Evolutionary conservation across 805 yeast genomes (phyloP).

Genomic region (Ogataea thermomethanolica): DNA sequence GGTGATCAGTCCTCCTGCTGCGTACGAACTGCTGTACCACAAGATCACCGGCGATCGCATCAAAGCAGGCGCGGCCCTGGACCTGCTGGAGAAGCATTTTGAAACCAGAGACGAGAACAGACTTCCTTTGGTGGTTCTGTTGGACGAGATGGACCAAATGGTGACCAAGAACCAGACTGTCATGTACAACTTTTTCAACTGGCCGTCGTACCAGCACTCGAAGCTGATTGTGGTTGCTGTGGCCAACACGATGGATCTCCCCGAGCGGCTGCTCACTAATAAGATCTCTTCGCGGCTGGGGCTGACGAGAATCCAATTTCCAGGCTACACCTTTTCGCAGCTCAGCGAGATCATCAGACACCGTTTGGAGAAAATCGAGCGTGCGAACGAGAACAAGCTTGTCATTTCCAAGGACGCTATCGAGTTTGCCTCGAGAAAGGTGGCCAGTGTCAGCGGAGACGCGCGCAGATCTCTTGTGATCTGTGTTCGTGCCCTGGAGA

Average conservation of each 20-base stretch:
- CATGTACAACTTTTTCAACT: constrained; percentile 93
- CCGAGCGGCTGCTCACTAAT: constrained; percentile 82
- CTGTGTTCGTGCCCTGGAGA: constrained; percentile 83
- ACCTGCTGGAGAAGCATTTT: constrained; percentile 70
- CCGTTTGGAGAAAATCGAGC: constrained; percentile 53
- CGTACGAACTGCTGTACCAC: constrained; percentile 83
- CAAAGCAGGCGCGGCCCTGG: constrained; percentile 61
- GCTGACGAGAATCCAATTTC: constrained; percentile 76
- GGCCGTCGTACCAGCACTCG: constrained; percentile 87
- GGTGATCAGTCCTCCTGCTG: constrained; percentile 69
- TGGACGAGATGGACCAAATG: constrained; percentile 93
- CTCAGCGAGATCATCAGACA: constrained; percentile 69
- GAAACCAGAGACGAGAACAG: constrained; percentile 32
- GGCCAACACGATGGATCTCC: constrained; percentile 96
- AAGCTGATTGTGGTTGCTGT: constrained; percentile 85
- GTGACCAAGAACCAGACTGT: constrained; percentile 79
- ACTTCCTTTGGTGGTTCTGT: constrained; percentile 65
- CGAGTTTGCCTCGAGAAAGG: constrained; percentile 88
- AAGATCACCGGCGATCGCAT: constrained; percentile 59
- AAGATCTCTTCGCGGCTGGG: constrained; percentile 92
- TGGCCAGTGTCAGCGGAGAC: constrained; percentile 96
- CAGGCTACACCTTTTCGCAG: constrained; percentile 82
- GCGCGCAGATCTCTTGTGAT: constrained; percentile 90
- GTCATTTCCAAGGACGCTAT: constrained; percentile 67
- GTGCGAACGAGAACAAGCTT: constrained; percentile 41